A percentile compares a stretch with the other conserved stretches of the same genome.
These are phyloP conservation scores for Candida labiduridarum DNA, from an alignment of 1,139 yeast species.

Conservation along the genomic window DNA sequence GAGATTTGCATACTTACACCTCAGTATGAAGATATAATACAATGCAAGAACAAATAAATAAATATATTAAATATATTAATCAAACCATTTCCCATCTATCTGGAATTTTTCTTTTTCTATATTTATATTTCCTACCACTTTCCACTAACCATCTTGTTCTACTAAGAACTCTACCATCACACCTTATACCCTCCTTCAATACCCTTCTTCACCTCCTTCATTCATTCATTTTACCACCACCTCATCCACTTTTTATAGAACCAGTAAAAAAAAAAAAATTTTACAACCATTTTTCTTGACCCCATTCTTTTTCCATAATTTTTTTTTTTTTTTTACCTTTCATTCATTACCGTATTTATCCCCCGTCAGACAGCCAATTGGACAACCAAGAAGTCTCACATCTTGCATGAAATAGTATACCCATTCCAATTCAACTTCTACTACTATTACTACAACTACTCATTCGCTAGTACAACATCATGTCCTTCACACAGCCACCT, in stretches of 20 bases:
- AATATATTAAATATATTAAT: constrained; percentile 1
- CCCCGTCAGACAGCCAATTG: background rate
- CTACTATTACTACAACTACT: background rate
- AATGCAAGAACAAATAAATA: background rate
- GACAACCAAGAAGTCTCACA: background rate
- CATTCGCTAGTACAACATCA: background rate
- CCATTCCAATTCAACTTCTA: background rate
- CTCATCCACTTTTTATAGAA: background rate
- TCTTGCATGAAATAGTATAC: background rate
- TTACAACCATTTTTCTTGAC: constrained; percentile 1
- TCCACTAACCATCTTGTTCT: too few relatives aligned
- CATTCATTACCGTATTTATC: background rate
- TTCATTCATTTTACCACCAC: background rate
- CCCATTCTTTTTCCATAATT: background rate
- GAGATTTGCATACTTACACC: background rate
- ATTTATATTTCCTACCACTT: background rate
- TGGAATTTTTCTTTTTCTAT: background rate
- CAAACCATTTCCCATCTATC: background rate
- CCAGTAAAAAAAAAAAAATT: background rate
- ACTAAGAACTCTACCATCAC: too few relatives aligned
- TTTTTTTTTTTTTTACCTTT: background rate
- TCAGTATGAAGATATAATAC: background rate
- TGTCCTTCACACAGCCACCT: constrained; percentile 5
- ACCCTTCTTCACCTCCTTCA: background rate
- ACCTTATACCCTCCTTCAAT: too few relatives aligned